A percentile compares a stretch with the other conserved stretches of the same genome.
phyloP scores from a whole-genome alignment of 192 early-diverging fungal genomes.

The Chytriomyces hyalinus region DNA sequence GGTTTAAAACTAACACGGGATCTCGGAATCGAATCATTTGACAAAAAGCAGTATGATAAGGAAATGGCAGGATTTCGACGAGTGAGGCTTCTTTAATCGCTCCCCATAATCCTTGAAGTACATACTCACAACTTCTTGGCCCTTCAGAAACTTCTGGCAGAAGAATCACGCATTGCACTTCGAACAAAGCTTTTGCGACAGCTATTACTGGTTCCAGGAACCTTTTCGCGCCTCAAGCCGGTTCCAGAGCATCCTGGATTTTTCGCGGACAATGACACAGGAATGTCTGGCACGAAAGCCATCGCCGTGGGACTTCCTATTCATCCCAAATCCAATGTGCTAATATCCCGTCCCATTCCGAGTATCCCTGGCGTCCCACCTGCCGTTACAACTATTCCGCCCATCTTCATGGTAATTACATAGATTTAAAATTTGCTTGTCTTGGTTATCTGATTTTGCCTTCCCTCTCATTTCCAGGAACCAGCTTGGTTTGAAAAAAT shows the following conservation, averaged over 20 bases:
- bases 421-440: conserved; percentile 20
- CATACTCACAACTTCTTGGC: neutral
- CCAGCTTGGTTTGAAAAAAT: conserved; percentile 54
- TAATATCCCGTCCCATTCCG: conserved; percentile 56
- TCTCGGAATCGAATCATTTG: conserved; percentile 44
- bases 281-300: conserved; percentile 55
- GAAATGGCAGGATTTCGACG: conserved; percentile 41
- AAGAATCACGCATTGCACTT: conserved; percentile 55
- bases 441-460: neutral
- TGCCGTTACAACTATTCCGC: conserved; percentile 59
- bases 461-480: conserved; percentile 13
- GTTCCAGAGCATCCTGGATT: conserved; percentile 58
- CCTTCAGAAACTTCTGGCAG: conserved; percentile 37
- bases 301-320: conserved; percentile 60
- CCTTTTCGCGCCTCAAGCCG: conserved; percentile 49
- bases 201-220: conserved; percentile 56
- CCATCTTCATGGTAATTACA: conserved; percentile 56
- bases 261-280: conserved; percentile 54
- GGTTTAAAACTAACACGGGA: conserved; percentile 47
- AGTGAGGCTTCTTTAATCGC: conserved; percentile 28
- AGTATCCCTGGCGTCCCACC: conserved; percentile 61
- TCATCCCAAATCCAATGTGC: conserved; percentile 61
- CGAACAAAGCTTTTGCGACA: conserved; percentile 55
- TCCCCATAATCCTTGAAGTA: neutral
- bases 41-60: conserved; percentile 38